Evolutionary conservation across 2,329 filamentous ascomycete species (phyloP).

Genomic region (Trichoderma afroharzianum): DNA sequence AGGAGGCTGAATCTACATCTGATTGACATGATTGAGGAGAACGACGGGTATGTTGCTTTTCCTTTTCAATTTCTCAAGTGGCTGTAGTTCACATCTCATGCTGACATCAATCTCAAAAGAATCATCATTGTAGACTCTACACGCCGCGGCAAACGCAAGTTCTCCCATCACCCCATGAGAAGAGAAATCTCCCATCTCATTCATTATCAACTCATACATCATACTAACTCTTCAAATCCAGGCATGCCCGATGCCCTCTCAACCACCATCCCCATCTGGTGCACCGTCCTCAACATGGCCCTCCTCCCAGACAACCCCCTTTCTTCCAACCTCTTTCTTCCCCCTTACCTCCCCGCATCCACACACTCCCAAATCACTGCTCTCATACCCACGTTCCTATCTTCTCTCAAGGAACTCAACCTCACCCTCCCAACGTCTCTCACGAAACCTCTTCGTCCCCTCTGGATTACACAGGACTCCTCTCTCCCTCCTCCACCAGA

Average conservation of each 20-base stretch:
- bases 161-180: background rate
- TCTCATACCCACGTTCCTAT: conserved; percentile 54
- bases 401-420: conserved; percentile 51
- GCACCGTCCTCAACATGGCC: conserved; percentile 74
- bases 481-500: conserved; percentile 30
- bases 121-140: conserved; percentile 92
- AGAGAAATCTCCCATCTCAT: background rate
- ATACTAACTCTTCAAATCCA: conserved; percentile 29
- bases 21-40: conserved; percentile 60
- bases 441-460: conserved; percentile 68
- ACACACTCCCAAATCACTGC: conserved; percentile 75
- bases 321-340: conserved; percentile 60
- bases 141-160: conserved; percentile 74
- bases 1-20: conserved; percentile 82
- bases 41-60: conserved; percentile 56
- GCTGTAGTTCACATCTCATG: background rate
- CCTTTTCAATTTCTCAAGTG: background rate
- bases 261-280: conserved; percentile 94
- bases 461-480: conserved; percentile 76
- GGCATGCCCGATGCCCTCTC: conserved; percentile 91
- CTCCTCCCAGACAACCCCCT: conserved; percentile 61
- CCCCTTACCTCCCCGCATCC: conserved; percentile 65
- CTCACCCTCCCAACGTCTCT: conserved; percentile 54
- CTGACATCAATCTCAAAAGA: conserved; percentile 33
- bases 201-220: background rate